Base-by-base conservation (phyloP, 768 basidiomycete species). In the Trametes punicea region DNA sequence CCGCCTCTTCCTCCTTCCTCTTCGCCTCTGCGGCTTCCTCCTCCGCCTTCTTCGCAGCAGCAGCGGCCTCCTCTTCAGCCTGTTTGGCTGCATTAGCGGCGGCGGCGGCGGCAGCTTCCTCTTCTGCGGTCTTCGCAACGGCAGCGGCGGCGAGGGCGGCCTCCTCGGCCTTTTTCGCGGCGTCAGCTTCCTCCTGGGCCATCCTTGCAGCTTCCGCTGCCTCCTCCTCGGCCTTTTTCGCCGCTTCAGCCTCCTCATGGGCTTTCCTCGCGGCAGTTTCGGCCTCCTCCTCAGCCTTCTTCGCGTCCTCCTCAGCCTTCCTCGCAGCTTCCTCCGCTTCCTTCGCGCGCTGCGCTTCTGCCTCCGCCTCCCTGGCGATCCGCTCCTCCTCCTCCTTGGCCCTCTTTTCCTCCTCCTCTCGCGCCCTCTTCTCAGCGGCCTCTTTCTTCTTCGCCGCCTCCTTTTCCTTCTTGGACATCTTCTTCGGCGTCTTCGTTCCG, bases 391-490 rank as follows among this genome's bases (percentile, higher is more conserved):
- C 27, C 53, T 46, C 52, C 25, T 31, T 38, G 18, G 38, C 48
- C 47, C 25, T 18, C 49, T 61, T 52, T 40, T 56, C 56, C 51
- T 57, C 56, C 9, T n/a, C 48, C 47, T 61, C 60, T 5, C 46
- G 46, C 38, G 45, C 51, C 49, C 55, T 51, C 34, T 52, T 54
- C 40, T 50, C 26, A 2, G 59, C 56, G 26, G 31, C 18, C 46
- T 58, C 51, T 26, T 48, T 29, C 50, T 62, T 65, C 50, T 57
- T 55, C 16, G 55, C 62, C 15, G 60, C 59, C 50, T 48, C 52
- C 42, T 67, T 64, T 48, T 66, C 64, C 13, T 57, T 59, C 55
- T 65, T 65, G 34, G 63, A 65, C 41, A 44, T 30, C 38, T 58
- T 62, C 29, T 57, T 59, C 36, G 50, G 48, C 27, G 52, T 46